These are phyloP conservation scores for Xerocomus minutiporus DNA, from an alignment of 1,284 basidiomycete species.

Conservation along the genomic window DNA sequence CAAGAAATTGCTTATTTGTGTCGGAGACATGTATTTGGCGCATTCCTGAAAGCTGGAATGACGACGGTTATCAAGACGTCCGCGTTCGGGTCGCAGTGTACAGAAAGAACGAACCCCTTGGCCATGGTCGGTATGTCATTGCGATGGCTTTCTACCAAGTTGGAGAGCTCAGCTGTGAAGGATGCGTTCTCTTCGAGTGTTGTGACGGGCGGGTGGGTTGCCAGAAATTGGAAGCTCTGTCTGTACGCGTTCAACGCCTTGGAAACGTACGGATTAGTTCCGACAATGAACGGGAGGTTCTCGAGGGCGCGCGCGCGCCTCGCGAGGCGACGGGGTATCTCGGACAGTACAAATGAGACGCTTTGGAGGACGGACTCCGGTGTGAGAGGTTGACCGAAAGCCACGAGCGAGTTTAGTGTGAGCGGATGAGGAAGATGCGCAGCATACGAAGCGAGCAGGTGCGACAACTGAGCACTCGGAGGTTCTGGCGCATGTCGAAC, in stretches of 20 bases:
- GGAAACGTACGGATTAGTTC: conserved; percentile 84
- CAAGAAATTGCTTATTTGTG: conserved; percentile 73
- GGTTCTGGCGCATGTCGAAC: conserved; percentile 27
- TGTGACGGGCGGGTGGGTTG: conserved; percentile 62
- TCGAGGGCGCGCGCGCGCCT: conserved; percentile 68
- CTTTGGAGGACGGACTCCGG: conserved; percentile 66
- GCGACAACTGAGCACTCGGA: conserved; percentile 24
- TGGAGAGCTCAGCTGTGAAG: conserved; percentile 66
- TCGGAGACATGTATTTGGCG: conserved; percentile 74
- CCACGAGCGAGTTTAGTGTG: conserved; percentile 64
- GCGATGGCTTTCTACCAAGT: conserved; percentile 72
- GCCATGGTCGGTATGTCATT: conserved; percentile 89
- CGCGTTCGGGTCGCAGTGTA: background rate
- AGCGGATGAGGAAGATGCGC: conserved; percentile 44
- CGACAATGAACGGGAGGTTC: conserved; percentile 79
- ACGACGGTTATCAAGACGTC: conserved; percentile 3
- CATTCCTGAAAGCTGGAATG: conserved; percentile 77
- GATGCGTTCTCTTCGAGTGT: conserved; percentile 65
- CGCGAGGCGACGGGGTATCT: conserved; percentile 71
- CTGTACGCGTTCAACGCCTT: conserved; percentile 71
- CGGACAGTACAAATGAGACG: conserved; percentile 63
- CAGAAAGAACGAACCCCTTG: conserved; percentile 59
- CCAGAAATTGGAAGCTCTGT: conserved; percentile 70
- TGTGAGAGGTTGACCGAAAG: conserved; percentile 68
- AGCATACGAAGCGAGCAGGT: conserved; percentile 31